Base-by-base conservation (phyloP, 495 filamentous ascomycete species). In the Chaetomidium leptoderma region DNA sequence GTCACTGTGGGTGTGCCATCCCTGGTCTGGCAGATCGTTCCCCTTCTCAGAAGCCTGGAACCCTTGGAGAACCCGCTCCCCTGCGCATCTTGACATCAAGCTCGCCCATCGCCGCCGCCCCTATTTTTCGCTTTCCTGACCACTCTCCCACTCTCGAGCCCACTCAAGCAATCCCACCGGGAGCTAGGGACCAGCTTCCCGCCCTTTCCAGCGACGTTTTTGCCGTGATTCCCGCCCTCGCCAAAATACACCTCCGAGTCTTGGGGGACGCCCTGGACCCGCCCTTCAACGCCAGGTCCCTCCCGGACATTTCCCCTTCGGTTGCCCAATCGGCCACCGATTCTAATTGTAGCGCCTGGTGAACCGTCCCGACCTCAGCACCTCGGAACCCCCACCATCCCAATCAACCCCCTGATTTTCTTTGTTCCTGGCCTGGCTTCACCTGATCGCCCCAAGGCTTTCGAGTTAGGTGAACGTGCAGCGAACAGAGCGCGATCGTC, bases 11-110 rank as follows among this genome's bases (percentile, higher is more conserved):
- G 36, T 37, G 40, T 55, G 51, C 64, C 58, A 61, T 57, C 61
- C 57, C 39, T 53, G 54, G 39, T 5, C 23, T 49, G 57, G 58
- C 59, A 13, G 58, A 68, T 68, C 63, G 51, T 58, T 63, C 59
- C 50, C 43, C 27, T 51, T 37, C 37, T 49, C n/a, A 14, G 29
- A 35, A 23, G 29, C 8, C 32, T 23, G 47, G 47, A 51, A 51
- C 19, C 47, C 33, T 51, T 24, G 32, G n/a, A 37, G 46, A 45
- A 17, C 32, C 36, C 43, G 27, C 27, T 51, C 53, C 59, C 56
- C 49, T 65, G 63, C 57, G 23, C 57, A 58, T 58, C 54, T 48
- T 57, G 53, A 59, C 60, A 61, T 59, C 60, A 53, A 33, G 16
- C 58, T 35, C 39, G n/a, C 51, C 4, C 51, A 33, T 54, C 26